A percentile compares a stretch with the other conserved stretches of the same genome.
These are phyloP conservation scores for Onygenales sp. DNA, from an alignment of 2,329 filamentous ascomycete genomes.

Conservation along the genomic window DNA sequence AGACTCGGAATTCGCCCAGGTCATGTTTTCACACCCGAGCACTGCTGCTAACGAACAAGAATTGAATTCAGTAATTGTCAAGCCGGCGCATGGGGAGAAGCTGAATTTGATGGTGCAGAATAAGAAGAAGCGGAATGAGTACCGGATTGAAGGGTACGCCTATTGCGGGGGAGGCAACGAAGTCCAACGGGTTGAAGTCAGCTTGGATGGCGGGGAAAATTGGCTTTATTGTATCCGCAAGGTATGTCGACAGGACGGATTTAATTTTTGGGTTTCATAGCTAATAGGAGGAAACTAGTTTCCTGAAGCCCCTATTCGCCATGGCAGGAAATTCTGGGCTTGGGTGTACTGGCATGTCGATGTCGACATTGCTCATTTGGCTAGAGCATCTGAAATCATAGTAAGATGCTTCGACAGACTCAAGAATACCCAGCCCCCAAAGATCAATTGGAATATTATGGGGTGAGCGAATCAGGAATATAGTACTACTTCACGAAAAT, in stretches of 20 bases:
- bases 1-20: slow-evolving; percentile 38
- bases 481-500: not conserved
- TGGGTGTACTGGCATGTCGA: slow-evolving; percentile 47
- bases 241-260: slow-evolving; percentile 15
- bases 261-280: not conserved
- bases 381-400: slow-evolving; percentile 33
- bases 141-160: slow-evolving; percentile 39
- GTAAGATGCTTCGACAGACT: slow-evolving; percentile 42
- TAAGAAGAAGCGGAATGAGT: slow-evolving; percentile 27
- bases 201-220: slow-evolving; percentile 36
- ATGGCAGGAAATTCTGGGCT: slow-evolving; percentile 46
- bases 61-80: slow-evolving; percentile 40
- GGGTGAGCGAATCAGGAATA: slow-evolving; percentile 17
- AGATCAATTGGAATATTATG: slow-evolving; percentile 40
- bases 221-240: slow-evolving; percentile 42
- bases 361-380: slow-evolving; percentile 35
- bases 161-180: slow-evolving; percentile 43
- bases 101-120: slow-evolving; percentile 28
- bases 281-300: slow-evolving; percentile 19
- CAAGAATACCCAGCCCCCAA: slow-evolving; percentile 42
- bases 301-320: slow-evolving; percentile 39
- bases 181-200: slow-evolving; percentile 41
- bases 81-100: slow-evolving; percentile 38
- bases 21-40: slow-evolving; percentile 40
- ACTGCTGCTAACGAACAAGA: slow-evolving; percentile 42